Evolutionary conservation across 1,284 basidiomycete species (phyloP).

Genomic region (Schizopora paradoxa): DNA sequence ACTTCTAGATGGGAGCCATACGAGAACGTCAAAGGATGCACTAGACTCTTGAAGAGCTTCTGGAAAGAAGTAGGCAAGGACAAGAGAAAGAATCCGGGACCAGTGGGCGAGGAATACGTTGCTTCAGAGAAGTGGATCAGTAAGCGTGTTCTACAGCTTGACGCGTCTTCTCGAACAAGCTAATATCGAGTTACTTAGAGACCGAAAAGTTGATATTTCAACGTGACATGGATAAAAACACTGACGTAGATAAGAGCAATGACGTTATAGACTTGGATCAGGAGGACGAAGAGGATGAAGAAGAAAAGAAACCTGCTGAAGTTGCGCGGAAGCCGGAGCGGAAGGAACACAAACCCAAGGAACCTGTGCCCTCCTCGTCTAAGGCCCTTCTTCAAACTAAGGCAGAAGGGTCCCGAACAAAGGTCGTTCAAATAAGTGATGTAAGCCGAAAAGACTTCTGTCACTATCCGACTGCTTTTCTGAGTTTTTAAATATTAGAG

Average conservation of each 20-base stretch:
- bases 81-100: slow-evolving; percentile 40
- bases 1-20: slow-evolving; percentile 59
- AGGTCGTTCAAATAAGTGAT: too few relatives aligned
- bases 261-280: too few relatives aligned
- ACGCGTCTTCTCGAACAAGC: background rate
- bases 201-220: slow-evolving; percentile 41
- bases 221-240: slow-evolving; percentile 33
- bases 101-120: slow-evolving; percentile 33
- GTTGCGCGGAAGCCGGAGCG: too few relatives aligned
- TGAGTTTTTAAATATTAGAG: too few relatives aligned
- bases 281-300: too few relatives aligned
- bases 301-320: too few relatives aligned
- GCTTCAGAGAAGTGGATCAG: slow-evolving; percentile 48
- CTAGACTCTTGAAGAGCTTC: slow-evolving; percentile 51
- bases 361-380: too few relatives aligned
- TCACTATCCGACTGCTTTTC: too few relatives aligned
- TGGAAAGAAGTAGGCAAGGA: slow-evolving; percentile 59
- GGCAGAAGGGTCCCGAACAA: too few relatives aligned
- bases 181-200: slow-evolving; percentile 22
- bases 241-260: background rate
- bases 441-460: too few relatives aligned
- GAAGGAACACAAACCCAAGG: too few relatives aligned
- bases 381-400: too few relatives aligned
- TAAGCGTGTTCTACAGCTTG: slow-evolving; percentile 26
- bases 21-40: slow-evolving; percentile 47